phyloP scores from a whole-genome alignment of 2,329 filamentous ascomycete genomes.

The Fusarium redolens region DNA sequence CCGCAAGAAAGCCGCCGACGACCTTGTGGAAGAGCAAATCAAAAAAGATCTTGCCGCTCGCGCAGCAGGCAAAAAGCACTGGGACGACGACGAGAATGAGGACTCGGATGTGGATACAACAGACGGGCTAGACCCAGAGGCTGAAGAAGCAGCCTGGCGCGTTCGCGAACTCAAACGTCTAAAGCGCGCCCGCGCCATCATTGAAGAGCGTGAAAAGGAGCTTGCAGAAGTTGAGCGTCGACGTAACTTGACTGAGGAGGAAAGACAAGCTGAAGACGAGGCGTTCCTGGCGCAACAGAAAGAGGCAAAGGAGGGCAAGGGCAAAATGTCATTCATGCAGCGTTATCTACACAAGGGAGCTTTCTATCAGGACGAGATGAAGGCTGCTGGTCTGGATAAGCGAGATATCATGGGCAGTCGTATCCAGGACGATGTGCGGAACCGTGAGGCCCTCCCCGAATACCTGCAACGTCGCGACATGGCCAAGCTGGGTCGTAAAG shows the following conservation, averaged over 20 bases:
- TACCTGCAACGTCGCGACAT: conserved; percentile 94
- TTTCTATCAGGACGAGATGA: conserved; percentile 88
- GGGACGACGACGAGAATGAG: conserved; percentile 81
- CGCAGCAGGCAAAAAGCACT: conserved; percentile 82
- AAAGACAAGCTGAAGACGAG: conserved; percentile 86
- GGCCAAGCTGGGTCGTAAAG: conserved; percentile 93
- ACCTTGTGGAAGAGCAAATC: conserved; percentile 88
- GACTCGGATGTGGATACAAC: conserved; percentile 87
- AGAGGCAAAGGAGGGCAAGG: conserved; percentile 80
- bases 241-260: conserved; percentile 85
- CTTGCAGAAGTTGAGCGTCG: conserved; percentile 89
- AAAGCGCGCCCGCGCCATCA: conserved; percentile 85
- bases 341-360: conserved; percentile 98
- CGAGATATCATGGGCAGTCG: conserved; percentile 87
- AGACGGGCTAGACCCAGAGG: conserved; percentile 86
- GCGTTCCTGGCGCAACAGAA: conserved; percentile 81
- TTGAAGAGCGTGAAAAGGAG: conserved; percentile 86
- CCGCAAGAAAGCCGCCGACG: conserved; percentile 77
- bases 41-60: conserved; percentile 82
- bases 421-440: conserved; percentile 84
- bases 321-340: conserved; percentile 91
- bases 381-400: conserved; percentile 78
- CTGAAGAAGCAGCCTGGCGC: conserved; percentile 93
- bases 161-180: conserved; percentile 90
- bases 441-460: conserved; percentile 86